These are phyloP conservation scores for Monosporascus sp. DNA, from an alignment of 2,329 filamentous ascomycete genomes.

Conservation along the genomic window DNA sequence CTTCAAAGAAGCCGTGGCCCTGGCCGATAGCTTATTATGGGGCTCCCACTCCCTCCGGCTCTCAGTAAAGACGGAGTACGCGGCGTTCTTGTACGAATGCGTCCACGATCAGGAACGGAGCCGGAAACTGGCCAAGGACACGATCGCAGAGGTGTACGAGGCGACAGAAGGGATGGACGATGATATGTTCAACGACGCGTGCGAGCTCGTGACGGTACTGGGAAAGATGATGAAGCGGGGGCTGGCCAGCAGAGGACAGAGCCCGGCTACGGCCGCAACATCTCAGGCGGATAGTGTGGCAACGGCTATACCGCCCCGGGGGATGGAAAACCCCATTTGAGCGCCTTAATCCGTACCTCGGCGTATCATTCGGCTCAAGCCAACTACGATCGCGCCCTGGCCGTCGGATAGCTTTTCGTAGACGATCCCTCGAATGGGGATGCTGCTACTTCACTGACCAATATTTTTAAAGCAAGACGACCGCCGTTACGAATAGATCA, in stretches of 20 bases:
- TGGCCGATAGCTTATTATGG: slow-evolving; percentile 73
- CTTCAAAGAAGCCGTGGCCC: slow-evolving; percentile 70
- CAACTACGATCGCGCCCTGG: neutral
- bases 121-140: slow-evolving; percentile 70
- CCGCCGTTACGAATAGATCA: too few species aligned
- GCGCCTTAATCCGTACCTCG: too few species aligned
- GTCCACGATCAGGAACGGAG: slow-evolving; percentile 75
- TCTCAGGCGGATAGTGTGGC: slow-evolving; percentile 13
- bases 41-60: slow-evolving; percentile 86
- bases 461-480: too few species aligned
- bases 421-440: too few species aligned
- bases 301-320: slow-evolving; percentile 14
- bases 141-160: slow-evolving; percentile 87
- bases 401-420: neutral
- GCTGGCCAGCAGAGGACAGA: slow-evolving; percentile 27
- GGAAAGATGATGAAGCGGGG: slow-evolving; percentile 86
- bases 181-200: slow-evolving; percentile 89
- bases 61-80: slow-evolving; percentile 86
- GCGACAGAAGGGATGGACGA: slow-evolving; percentile 91
- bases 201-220: slow-evolving; percentile 78
- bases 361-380: neutral
- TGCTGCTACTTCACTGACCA: too few species aligned
- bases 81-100: slow-evolving; percentile 91
- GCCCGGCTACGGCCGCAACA: slow-evolving; percentile 11
- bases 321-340: slow-evolving; percentile 20